phyloP scores from a whole-genome alignment of 805 yeast genomes.

The Candida broadrunensis region DNA sequence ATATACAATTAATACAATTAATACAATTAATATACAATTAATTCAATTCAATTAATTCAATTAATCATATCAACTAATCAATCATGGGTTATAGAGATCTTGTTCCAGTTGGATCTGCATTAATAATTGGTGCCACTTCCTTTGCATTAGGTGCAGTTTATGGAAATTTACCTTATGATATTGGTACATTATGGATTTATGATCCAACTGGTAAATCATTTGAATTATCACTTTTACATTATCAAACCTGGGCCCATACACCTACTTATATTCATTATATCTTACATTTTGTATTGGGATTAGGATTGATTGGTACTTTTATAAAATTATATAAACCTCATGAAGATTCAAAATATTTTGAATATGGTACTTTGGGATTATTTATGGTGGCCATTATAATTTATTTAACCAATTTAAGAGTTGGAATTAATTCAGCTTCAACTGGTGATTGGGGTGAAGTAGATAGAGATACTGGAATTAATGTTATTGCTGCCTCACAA shows the following conservation, averaged over 20 bases:
- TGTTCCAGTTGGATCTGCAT: constrained; percentile 42
- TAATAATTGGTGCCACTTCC: constrained; percentile 55
- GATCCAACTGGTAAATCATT: constrained; percentile 48
- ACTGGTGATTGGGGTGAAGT: constrained; percentile 93
- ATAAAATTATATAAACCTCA: constrained; percentile 84
- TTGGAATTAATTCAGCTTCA: constrained; percentile 69
- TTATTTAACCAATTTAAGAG: constrained; percentile 80
- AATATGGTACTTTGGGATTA: constrained; percentile 80
- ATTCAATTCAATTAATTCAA: background rate
- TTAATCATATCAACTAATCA: background rate
- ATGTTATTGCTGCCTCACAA: constrained; percentile 88
- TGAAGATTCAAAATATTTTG: constrained; percentile 82
- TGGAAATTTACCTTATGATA: constrained; percentile 81
- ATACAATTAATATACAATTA: no score
- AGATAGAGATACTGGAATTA: constrained; percentile 77
- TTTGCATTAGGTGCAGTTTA: constrained; percentile 79
- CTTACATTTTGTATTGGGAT: constrained; percentile 55
- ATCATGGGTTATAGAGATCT: constrained; percentile 37
- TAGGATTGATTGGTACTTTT: constrained; percentile 72
- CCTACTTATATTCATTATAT: constrained; percentile 59
- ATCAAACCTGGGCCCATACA: constrained; percentile 65
- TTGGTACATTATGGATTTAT: constrained; percentile 66
- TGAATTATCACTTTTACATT: constrained; percentile 65
- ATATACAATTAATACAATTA: no score
- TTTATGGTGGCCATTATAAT: constrained; percentile 71